Base-by-base conservation (phyloP, 805 yeast genomes). In the Saccharomyces paradoxus region DNA sequence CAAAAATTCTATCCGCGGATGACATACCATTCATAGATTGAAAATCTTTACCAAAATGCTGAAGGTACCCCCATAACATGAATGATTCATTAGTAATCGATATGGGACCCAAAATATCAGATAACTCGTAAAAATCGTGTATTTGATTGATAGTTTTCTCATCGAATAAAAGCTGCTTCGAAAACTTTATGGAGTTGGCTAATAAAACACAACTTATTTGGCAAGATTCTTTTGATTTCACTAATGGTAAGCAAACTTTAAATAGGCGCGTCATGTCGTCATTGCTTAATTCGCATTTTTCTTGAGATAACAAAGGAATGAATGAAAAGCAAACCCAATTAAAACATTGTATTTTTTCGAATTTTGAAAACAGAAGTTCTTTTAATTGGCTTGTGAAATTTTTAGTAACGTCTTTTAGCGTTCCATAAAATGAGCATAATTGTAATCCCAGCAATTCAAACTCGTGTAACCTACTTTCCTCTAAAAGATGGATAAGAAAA, bases 61-160 rank as follows among this genome's bases (percentile, higher is more conserved):
- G 65, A 2, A 79, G 58, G 0, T 72, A 59, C 51, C 72, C 67
- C 91, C 91, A 86, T 57, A 85, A 80, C 13, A 63, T 58, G 29
- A 81, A 68, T 3, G 86, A 71, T 50, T 77, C 80, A 47, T 77
- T 70, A 49, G 77, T 72, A 0, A 83, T 52, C 0, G 58, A 26
- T 1, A 68, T 62, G 2, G 94, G 92, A 0, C 92, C 92, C 64
- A 78, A 80, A 0, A 83, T 70, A 48, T 81, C 85, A 0, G 87
- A 70, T 5, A 79, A 63, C 41, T 83, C 86, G 49, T 79, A 68
- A 1, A 82, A 52, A 29, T 77, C 78, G 46, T 77, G 78, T 31
- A 83, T 65, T 56, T 79, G 80, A 48, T 74, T 78, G 3, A 71
- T 53, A 8, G 82, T 60, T 0, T 79, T 65, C 8, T 65, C 64